Evolutionary conservation across 768 basidiomycete species (phyloP).

Genomic region (Pleurotus cornucopiae): DNA sequence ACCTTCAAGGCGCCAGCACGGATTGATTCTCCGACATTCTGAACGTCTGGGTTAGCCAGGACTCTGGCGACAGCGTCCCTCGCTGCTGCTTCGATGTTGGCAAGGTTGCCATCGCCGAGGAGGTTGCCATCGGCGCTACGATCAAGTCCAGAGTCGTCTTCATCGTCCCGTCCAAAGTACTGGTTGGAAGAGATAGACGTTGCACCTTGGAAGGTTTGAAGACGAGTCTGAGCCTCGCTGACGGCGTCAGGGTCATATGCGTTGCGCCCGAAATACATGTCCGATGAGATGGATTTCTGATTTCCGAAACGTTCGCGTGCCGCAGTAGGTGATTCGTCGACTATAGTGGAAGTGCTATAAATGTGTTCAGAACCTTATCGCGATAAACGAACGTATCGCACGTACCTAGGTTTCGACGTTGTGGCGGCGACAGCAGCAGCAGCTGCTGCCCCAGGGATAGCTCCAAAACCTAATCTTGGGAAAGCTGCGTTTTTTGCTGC

Average conservation of each 20-base stretch:
- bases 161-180: constrained; percentile 93
- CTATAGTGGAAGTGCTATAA: constrained; percentile 2
- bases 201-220: constrained; percentile 86
- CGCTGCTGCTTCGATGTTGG: constrained; percentile 58
- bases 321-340: constrained; percentile 65
- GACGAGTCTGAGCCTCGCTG: constrained; percentile 75
- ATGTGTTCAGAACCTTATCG: not conserved
- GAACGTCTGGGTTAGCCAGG: constrained; percentile 83
- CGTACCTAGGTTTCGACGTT: constrained; percentile 29
- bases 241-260: constrained; percentile 72
- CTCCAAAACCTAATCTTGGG: constrained; percentile 80
- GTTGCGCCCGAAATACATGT: constrained; percentile 94
- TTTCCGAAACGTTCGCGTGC: constrained; percentile 88
- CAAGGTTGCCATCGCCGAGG: constrained; percentile 54
- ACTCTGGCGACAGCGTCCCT: constrained; percentile 72
- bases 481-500: constrained; percentile 27
- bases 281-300: constrained; percentile 96
- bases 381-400: not conserved
- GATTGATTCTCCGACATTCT: constrained; percentile 77
- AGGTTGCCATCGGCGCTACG: constrained; percentile 29
- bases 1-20: constrained; percentile 82
- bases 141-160: constrained; percentile 48
- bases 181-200: constrained; percentile 92
- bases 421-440: constrained; percentile 44
- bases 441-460: constrained; percentile 61